Evolutionary conservation across 2,329 filamentous ascomycete species (phyloP), one percentile per base, ranked within the genome.

Genomic region (Fusarium ramigenum): DNA sequence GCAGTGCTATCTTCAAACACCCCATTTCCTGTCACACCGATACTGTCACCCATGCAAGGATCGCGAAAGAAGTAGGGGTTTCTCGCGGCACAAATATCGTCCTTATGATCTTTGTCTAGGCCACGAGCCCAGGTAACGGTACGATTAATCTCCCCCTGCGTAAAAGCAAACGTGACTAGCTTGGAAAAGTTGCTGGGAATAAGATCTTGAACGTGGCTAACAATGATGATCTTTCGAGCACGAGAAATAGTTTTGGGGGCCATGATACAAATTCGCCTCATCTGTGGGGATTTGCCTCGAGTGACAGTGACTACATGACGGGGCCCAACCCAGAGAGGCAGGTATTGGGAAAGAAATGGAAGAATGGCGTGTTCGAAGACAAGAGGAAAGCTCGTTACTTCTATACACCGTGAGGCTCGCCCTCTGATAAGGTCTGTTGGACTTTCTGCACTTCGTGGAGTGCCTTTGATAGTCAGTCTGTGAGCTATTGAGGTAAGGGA

Each of bases 11-110:
- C 82, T 3, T 80, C 77, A 58, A 77, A 78, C 9, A 67, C 63
- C 7, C 75, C 79, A 19, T 75, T 76, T 3, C 79, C 79, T 10
- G 64, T 72, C 19, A 83, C 77, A 14, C 84, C 84, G 43, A 86
- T 84, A 65, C 83, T 85, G 54, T 86, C 84, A 5, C 84, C 84
- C 84, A 86, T 86, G 60, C 83, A 82, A 7, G 82, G 84, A n/a
- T 71, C 80, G 42, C 75, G 70, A 70, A 85, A 86, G 69, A 80
- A 83, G 52, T 84, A 85, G 4, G 84, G 84, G 69, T 86, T 86
- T 19, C 83, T 79, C 9, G 84, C 79, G 39, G 63, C 53, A 66
- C 83, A 85, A 3, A 85, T 76, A 16, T 85, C 84, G 64, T 86
- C 84, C 4, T 80, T 82, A 67, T 81, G 80, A 14, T 80, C 75